Percentiles rank a stretch among this genome's conserved stretches.
Evolutionary conservation across 768 basidiomycete genomes (phyloP).

Genomic region (Pleurotus sapidus): DNA sequence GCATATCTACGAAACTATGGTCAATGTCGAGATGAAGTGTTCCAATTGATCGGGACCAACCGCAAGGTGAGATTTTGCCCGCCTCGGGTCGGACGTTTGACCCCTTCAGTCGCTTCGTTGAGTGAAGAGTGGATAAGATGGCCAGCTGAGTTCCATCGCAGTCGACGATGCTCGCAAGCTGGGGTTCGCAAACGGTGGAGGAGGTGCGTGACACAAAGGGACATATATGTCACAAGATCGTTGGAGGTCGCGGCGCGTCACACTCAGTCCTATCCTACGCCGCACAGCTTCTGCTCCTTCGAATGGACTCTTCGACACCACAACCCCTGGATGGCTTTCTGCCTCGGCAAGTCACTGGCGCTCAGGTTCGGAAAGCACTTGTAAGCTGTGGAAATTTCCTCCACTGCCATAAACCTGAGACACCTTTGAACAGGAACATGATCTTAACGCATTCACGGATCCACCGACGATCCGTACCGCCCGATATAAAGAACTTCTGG

Average conservation of each 20-base stretch:
- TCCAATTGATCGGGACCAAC: not conserved
- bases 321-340: not conserved
- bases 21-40: not conserved
- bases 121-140: no score
- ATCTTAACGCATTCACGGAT: slow-evolving; percentile 88
- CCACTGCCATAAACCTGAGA: not conserved
- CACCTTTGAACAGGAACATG: slow-evolving; percentile 51
- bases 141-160: no score
- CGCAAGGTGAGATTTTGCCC: slow-evolving; percentile 50
- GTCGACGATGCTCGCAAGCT: no score
- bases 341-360: not conserved
- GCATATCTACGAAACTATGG: slow-evolving; percentile 42
- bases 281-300: no score
- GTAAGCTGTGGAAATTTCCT: not conserved
- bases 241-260: no score
- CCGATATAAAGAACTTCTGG: slow-evolving; percentile 85
- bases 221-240: no score
- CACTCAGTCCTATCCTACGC: no score
- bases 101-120: not conserved
- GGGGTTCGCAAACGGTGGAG: no score
- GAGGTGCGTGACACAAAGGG: no score
- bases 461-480: slow-evolving; percentile 56
- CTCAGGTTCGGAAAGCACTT: not conserved
- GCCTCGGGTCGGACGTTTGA: slow-evolving; percentile 29
- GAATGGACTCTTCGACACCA: not conserved